Evolutionary conservation across 345 rosid species (phyloP).

Genomic region (Murraya paniculata): DNA sequence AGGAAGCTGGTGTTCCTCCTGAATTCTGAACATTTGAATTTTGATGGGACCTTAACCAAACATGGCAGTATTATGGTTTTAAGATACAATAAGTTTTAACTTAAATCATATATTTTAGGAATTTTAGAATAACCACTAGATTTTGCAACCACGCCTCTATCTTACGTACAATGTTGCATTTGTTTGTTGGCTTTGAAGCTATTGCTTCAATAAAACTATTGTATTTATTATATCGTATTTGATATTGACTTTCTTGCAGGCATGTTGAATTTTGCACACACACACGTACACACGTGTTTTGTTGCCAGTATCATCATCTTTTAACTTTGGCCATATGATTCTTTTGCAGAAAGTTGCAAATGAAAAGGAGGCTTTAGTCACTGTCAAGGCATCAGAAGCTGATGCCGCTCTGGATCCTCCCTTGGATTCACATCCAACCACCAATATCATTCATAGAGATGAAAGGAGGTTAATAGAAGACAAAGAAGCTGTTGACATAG

Average conservation of each 20-base stretch:
- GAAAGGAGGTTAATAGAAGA: conserved; percentile 37
- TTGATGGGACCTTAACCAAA: not conserved
- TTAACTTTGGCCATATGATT: not conserved
- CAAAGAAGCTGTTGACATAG: conserved; percentile 41
- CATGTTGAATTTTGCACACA: not conserved
- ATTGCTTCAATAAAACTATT: not conserved
- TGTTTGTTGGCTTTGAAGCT: not conserved
- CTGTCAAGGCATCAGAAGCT: conserved; percentile 55
- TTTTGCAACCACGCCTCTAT: not conserved
- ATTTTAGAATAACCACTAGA: not conserved
- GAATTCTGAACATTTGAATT: not conserved
- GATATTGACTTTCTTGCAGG: not conserved
- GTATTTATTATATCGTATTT: not conserved
- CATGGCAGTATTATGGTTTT: not conserved
- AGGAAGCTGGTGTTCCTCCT: not conserved
- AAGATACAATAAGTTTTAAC: not conserved
- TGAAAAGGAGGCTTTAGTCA: conserved; percentile 48
- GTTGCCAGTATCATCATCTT: not conserved
- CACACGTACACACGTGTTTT: not conserved
- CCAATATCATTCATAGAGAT: conserved; percentile 31
- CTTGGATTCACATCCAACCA: conserved; percentile 31
- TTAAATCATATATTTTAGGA: not conserved
- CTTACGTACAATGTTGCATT: not conserved
- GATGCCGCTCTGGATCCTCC: conserved; percentile 44
- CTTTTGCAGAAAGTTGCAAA: conserved; percentile 44